phyloP scores from a whole-genome alignment of 495 filamentous ascomycete species.

The Delitschia confertaspora region DNA sequence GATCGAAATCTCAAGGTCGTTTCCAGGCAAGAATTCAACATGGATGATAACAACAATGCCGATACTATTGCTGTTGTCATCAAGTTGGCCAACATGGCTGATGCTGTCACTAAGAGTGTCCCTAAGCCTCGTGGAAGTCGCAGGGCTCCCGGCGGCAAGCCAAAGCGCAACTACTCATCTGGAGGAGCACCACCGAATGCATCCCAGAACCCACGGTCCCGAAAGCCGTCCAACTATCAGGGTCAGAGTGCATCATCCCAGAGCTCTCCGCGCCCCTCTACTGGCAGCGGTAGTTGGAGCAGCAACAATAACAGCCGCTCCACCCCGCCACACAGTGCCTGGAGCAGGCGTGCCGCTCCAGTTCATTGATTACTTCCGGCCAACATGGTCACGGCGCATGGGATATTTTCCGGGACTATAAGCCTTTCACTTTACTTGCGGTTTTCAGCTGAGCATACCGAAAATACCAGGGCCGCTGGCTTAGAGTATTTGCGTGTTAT shows the following conservation, averaged over 20 bases:
- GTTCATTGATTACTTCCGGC: conserved; percentile 7
- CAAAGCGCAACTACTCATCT: conserved; percentile 13
- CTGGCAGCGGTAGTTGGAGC: conserved; percentile 7
- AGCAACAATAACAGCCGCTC: conserved; percentile 15
- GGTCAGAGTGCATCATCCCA: conserved; percentile 10
- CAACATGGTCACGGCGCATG: neutral
- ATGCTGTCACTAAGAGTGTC: conserved; percentile 12
- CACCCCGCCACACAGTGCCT: conserved; percentile 6
- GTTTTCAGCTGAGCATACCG: neutral
- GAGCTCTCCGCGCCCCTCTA: conserved; percentile 5
- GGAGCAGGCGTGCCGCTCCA: conserved; percentile 16
- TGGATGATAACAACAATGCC: conserved; percentile 7
- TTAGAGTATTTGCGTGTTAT: conserved; percentile 5
- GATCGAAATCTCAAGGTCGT: conserved; percentile 4
- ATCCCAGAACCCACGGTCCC: conserved; percentile 5
- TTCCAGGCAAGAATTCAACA: conserved; percentile 1
- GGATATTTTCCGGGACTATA: neutral
- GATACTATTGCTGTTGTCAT: conserved; percentile 17
- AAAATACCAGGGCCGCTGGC: neutral
- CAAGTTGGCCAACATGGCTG: conserved; percentile 6
- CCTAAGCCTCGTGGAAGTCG: conserved; percentile 6
- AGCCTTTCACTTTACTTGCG: neutral
- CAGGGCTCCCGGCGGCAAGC: conserved; percentile 2
- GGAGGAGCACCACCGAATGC: neutral
- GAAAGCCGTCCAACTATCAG: conserved; percentile 22